Percentiles rank a stretch among this genome's conserved stretches.
Conservation (phyloP, 1,284 basidiomycete genomes). For the Cronartium quercuum region DNA sequence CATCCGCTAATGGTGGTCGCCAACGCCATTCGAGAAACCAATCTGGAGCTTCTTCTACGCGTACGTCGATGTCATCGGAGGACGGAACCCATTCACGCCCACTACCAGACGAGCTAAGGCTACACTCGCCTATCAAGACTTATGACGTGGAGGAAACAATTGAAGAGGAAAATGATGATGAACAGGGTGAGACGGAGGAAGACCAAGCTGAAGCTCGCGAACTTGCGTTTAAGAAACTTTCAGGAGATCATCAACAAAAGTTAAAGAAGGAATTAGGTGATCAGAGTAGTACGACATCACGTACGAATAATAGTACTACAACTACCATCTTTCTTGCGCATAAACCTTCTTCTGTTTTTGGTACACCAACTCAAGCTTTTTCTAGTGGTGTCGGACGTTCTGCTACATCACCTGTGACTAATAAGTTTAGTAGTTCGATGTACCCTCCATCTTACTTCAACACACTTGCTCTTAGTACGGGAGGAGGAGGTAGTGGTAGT, state of each 20-base stretch:
- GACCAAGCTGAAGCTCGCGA: conserved; percentile 10
- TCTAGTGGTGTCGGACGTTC: conserved; percentile 7
- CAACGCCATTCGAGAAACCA: neutral
- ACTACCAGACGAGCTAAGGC: conserved; percentile 7
- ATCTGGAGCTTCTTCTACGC: conserved; percentile 23
- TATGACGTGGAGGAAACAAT: conserved; percentile 37
- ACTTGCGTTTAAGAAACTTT: conserved; percentile 31
- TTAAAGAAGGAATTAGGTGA: neutral
- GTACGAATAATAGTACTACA: conserved; percentile 4
- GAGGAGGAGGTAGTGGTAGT: neutral
- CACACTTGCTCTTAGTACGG: conserved; percentile 14
- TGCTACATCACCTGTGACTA: conserved; percentile 5
- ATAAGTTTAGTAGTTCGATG: neutral
- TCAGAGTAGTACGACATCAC: neutral
- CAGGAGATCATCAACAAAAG: conserved; percentile 7
- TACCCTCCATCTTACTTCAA: conserved; percentile 12
- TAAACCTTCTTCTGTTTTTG: conserved; percentile 34
- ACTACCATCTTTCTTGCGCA: conserved; percentile 36
- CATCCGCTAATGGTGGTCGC: conserved; percentile 8
- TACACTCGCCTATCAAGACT: conserved; percentile 35
- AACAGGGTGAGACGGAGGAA: conserved; percentile 20
- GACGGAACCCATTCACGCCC: conserved; percentile 6
- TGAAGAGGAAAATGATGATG: conserved; percentile 38
- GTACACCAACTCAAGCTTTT: conserved; percentile 37
- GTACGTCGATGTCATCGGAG: conserved; percentile 34